A percentile compares a stretch with the other conserved stretches of the same genome.
Conservation (phyloP, 495 filamentous ascomycete species). For the Patellaria atrata region DNA sequence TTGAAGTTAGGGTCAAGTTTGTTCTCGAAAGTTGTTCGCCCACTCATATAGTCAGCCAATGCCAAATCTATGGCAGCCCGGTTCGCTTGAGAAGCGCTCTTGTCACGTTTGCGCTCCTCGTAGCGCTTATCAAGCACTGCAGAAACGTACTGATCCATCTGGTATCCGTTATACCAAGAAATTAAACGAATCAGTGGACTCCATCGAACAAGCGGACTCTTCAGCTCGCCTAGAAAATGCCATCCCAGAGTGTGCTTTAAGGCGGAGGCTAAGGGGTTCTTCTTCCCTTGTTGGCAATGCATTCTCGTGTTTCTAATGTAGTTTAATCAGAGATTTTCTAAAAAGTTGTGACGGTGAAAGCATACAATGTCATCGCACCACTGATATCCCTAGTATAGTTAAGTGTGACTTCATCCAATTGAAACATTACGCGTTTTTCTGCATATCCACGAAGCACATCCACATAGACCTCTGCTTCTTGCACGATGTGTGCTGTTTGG, state of each 20-base stretch:
- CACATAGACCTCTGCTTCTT: conserved; percentile 1
- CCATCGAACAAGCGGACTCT: conserved; percentile 1
- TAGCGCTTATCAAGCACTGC: conserved; percentile 1
- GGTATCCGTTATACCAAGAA: conserved; percentile 2
- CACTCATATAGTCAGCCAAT: conserved; percentile 4
- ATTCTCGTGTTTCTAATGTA: no score
- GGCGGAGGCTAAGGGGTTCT: not conserved
- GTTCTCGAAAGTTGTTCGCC: not conserved
- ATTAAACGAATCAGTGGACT: conserved; percentile 3
- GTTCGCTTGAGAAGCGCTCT: no score
- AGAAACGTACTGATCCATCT: not conserved
- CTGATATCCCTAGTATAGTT: conserved; percentile 19
- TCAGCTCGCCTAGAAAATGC: not conserved
- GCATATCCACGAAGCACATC: not conserved
- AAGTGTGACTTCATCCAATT: conserved; percentile 3
- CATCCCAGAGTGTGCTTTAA: not conserved
- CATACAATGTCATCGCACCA: conserved; percentile 14
- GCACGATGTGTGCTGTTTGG: not conserved
- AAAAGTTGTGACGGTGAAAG: no score
- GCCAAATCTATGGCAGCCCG: conserved; percentile 2
- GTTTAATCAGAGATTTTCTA: no score
- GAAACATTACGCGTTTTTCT: not conserved
- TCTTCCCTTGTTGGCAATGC: no score
- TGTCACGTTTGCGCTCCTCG: no score
- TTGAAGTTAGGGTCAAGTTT: conserved; percentile 4